Evolutionary conservation across 2,329 filamentous ascomycete species (phyloP).

Genomic region (Monilinia fructicola): DNA sequence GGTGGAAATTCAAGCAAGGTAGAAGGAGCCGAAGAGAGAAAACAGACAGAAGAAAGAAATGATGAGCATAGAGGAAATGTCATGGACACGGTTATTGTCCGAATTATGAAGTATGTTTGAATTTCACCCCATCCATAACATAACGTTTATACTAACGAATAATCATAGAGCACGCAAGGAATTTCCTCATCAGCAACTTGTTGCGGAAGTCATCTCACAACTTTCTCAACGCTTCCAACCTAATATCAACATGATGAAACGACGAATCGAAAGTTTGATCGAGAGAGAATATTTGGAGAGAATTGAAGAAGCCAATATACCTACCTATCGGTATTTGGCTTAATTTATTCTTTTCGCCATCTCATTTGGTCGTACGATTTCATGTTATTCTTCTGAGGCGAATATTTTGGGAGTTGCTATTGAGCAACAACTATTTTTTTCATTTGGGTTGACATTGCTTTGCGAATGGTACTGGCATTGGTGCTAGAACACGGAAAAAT

Average conservation of each 20-base stretch:
- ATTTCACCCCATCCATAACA: neutral
- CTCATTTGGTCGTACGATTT: no score
- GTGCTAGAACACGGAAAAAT: neutral
- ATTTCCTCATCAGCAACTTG: constrained; percentile 65
- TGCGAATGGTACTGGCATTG: neutral
- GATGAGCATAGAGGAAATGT: constrained; percentile 68
- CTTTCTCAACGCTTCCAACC: constrained; percentile 70
- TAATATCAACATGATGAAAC: constrained; percentile 75
- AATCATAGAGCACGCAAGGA: constrained; percentile 69
- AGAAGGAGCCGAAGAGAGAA: constrained; percentile 68
- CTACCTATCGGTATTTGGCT: constrained; percentile 71
- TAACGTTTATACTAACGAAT: constrained; percentile 39
- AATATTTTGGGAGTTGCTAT: neutral
- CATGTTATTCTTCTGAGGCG: neutral
- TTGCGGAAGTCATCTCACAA: constrained; percentile 71
- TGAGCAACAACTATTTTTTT: neutral
- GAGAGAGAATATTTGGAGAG: constrained; percentile 76
- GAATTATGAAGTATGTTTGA: constrained; percentile 75
- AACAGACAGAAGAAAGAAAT: constrained; percentile 73
- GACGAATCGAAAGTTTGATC: constrained; percentile 75
- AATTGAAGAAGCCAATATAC: constrained; percentile 61
- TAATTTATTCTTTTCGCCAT: constrained; percentile 40
- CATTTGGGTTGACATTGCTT: constrained; percentile 15
- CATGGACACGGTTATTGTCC: constrained; percentile 73
- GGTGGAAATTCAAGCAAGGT: constrained; percentile 75